Conservation (phyloP, 2,329 filamentous ascomycete genomes). For the Calonectria pauciramosa region DNA sequence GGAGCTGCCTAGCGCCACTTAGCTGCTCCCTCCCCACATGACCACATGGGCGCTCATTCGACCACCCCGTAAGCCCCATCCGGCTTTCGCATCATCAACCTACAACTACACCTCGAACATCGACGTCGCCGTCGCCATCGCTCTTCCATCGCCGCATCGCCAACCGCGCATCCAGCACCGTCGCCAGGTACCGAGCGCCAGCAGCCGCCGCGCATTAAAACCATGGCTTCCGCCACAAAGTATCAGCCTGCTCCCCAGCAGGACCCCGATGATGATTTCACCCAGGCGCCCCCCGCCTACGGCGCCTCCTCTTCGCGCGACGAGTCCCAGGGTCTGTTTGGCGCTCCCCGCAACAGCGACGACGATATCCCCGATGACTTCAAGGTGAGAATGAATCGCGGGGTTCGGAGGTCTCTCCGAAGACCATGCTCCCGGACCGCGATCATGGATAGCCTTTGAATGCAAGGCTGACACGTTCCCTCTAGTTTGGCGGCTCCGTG, state of each 20-base stretch:
- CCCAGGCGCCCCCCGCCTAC: conserved; percentile 88
- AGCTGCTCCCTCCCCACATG: conserved; percentile 40
- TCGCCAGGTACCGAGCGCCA: neutral
- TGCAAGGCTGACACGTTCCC: conserved; percentile 30
- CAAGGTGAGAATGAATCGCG: conserved; percentile 73
- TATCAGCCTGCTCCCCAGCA: conserved; percentile 87
- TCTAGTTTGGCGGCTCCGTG: conserved; percentile 89
- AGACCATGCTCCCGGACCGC: neutral
- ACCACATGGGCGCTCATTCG: conserved; percentile 27
- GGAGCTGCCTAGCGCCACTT: conserved; percentile 41
- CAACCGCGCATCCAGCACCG: neutral
- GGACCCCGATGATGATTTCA: conserved; percentile 83
- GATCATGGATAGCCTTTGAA: neutral
- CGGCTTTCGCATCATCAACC: conserved; percentile 40
- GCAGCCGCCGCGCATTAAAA: conserved; percentile 12
- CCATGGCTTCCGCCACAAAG: conserved; percentile 82
- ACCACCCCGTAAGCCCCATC: conserved; percentile 23
- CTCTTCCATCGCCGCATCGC: conserved; percentile 28
- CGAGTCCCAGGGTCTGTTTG: conserved; percentile 70
- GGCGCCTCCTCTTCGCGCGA: conserved; percentile 66
- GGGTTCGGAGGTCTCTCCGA: neutral
- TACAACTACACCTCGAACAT: conserved; percentile 30
- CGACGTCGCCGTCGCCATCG: conserved; percentile 11
- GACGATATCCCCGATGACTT: conserved; percentile 98
- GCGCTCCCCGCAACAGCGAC: conserved; percentile 81